Conservation (phyloP, 495 filamentous ascomycete species). For the Hamigera avellanea region DNA sequence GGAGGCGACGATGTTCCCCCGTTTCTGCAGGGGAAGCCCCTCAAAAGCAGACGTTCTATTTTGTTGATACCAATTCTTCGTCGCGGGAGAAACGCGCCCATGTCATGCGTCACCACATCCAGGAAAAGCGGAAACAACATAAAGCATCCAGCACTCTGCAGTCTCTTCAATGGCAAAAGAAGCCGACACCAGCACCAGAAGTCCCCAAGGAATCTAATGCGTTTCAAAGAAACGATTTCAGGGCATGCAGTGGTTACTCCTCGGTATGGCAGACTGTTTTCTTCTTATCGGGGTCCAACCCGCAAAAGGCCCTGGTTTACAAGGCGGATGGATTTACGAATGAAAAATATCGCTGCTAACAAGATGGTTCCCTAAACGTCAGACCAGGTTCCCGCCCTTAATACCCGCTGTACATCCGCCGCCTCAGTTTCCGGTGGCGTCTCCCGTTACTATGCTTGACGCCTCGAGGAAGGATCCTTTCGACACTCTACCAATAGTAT, state of each 20-base stretch:
- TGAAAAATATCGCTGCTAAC: not conserved
- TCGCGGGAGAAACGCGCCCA: constrained; percentile 36
- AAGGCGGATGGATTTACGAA: too few species aligned
- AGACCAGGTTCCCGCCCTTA: constrained; percentile 8
- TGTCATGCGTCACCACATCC: constrained; percentile 40
- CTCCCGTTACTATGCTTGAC: constrained; percentile 15
- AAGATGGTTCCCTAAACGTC: constrained; percentile 2
- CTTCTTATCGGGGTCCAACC: too few species aligned
- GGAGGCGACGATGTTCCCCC: constrained; percentile 15
- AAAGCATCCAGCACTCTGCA: constrained; percentile 15
- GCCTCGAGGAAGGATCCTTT: constrained; percentile 26
- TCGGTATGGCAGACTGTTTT: constrained; percentile 21
- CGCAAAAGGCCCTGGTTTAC: too few species aligned
- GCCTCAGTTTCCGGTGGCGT: too few species aligned
- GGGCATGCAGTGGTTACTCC: too few species aligned
- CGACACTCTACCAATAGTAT: constrained; percentile 14
- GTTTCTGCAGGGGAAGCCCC: constrained; percentile 8
- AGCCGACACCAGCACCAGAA: constrained; percentile 2
- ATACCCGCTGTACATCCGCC: constrained; percentile 5
- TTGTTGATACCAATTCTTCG: constrained; percentile 32
- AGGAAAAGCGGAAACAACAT: constrained; percentile 30
- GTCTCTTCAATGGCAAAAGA: constrained; percentile 15
- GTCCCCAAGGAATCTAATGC: not conserved
- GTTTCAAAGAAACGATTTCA: constrained; percentile 1
- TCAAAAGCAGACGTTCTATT: constrained; percentile 31